A percentile compares a stretch with the other conserved stretches of the same genome.
Evolutionary conservation across 805 yeast genomes (phyloP).

Genomic region (Starmera pachycereana): DNA sequence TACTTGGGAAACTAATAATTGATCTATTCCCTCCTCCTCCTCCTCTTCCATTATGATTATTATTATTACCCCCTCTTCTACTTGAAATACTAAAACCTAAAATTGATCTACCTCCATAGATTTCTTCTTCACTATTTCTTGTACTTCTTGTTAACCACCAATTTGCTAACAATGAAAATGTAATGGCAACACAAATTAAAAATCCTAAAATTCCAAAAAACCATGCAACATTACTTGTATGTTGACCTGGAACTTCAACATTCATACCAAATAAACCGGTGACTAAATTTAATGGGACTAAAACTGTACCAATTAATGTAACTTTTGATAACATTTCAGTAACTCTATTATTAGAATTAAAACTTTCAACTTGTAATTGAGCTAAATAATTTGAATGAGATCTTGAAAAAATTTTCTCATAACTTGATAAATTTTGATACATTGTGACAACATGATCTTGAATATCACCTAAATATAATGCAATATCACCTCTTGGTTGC

Average conservation of each 20-base stretch:
- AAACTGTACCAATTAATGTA: constrained; percentile 79
- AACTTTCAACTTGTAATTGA: constrained; percentile 87
- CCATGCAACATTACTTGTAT: constrained; percentile 39
- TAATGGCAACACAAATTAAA: constrained; percentile 29
- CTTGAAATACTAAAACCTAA: constrained; percentile 10
- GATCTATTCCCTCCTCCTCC: constrained; percentile 17
- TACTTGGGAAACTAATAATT: constrained; percentile 15
- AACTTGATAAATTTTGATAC: constrained; percentile 83
- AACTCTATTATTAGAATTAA: constrained; percentile 73
- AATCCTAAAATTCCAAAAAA: constrained; percentile 59
- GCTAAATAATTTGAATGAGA: constrained; percentile 90
- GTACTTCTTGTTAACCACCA: constrained; percentile 28
- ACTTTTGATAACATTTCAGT: constrained; percentile 85
- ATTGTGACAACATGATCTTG: constrained; percentile 95
- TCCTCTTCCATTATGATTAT: constrained; percentile 10
- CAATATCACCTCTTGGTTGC: constrained; percentile 84
- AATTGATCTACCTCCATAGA: constrained; percentile 19
- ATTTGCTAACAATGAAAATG: constrained; percentile 30
- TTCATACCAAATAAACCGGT: constrained; percentile 97
- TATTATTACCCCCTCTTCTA: constrained; percentile 5
- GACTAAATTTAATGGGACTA: constrained; percentile 81
- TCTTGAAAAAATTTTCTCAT: constrained; percentile 87
- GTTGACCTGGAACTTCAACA: constrained; percentile 73
- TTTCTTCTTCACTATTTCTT: constrained; percentile 17
- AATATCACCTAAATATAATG: constrained; percentile 86